Percentiles rank a stretch among this genome's conserved stretches.
Conservation (phyloP, 768 basidiomycete genomes). For the Auricularia cornea region DNA sequence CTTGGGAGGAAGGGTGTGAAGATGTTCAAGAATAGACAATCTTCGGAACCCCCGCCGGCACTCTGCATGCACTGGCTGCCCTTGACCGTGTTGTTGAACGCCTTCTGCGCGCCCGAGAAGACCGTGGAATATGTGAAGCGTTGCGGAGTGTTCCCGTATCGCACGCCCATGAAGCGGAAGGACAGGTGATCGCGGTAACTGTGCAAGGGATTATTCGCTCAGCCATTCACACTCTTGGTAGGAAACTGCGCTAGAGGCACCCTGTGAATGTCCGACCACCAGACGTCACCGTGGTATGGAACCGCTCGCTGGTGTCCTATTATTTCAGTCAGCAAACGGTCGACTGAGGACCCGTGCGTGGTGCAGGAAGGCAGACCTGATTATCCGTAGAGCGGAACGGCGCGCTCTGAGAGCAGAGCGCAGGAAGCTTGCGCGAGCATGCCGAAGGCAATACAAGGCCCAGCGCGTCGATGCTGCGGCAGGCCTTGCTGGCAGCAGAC, state of each 20-base stretch:
- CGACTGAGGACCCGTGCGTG: background rate
- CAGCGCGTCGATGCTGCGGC: background rate
- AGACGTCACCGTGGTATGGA: background rate
- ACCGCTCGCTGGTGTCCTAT: background rate
- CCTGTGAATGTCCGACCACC: conserved; percentile 3
- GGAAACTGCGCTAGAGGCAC: background rate
- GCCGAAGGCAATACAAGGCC: background rate
- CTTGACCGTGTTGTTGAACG: conserved; percentile 9
- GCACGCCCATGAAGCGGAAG: conserved; percentile 46
- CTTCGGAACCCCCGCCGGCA: conserved; percentile 10
- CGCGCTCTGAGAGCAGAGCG: conserved; percentile 7
- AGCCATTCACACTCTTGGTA: background rate
- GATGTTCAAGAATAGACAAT: conserved; percentile 19
- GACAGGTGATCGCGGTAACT: conserved; percentile 40
- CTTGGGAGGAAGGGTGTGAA: conserved; percentile 21
- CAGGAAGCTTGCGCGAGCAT: conserved; percentile 4
- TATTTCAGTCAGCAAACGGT: background rate
- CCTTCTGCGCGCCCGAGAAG: conserved; percentile 13
- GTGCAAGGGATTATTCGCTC: background rate
- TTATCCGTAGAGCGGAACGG: background rate
- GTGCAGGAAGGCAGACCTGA: background rate
- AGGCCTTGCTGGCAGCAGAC: background rate
- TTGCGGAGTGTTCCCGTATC: conserved; percentile 35
- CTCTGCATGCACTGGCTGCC: conserved; percentile 6
- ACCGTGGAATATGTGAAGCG: conserved; percentile 37